Evolutionary conservation across 2,329 filamentous ascomycete genomes (phyloP), one percentile per base, ranked within the genome.

Genomic region (Fusarium cicatricum): DNA sequence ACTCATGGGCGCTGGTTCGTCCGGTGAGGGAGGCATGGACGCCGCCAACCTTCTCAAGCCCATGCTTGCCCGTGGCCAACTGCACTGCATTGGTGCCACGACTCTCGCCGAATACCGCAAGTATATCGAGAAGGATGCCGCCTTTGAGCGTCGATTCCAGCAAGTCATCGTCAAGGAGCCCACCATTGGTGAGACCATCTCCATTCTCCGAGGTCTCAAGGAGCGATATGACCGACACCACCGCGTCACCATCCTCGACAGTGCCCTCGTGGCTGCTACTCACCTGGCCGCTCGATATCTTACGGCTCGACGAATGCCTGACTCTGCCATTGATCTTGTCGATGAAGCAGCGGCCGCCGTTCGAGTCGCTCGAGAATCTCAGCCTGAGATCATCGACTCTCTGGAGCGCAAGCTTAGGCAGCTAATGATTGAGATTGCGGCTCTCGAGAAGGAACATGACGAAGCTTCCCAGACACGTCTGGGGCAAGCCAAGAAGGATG

Each of bases 191-290:
- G 95, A 99, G 78, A 98, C 95, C 12, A 86, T 99, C 60, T 99
- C 95, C 17, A 99, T 99, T 70, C 88, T 99, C n/a, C 91, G 95
- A 82, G 95, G 95, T 72, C 80, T 99, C 61, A 99, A 98, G 81
- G 94, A 98, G 75, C 92, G 92, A 74, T 99, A 98, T 77, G 95
- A 99, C 78, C 91, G 96, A 43, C 95, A 99, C 76, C 95, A 99
- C 75, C 93, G 94, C 82, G 95, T 99, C 69, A 98, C 88, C 64
- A 99, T 99, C 65, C 87, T 94, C 37, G 95, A 99, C 71, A 92
- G 89, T 70, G 95, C 95, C 60, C 90, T 99, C 59, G 94, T 99
- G 14, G 85, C 93, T 43, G 86, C 95, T 5, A 91, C 95, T n/a
- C 96, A 88, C 51, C 85, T 99, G 46, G 95, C 95, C 12, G 91